These are phyloP conservation scores for Ramalina peruviana DNA, from an alignment of 495 filamentous ascomycete species.

Conservation along the genomic window DNA sequence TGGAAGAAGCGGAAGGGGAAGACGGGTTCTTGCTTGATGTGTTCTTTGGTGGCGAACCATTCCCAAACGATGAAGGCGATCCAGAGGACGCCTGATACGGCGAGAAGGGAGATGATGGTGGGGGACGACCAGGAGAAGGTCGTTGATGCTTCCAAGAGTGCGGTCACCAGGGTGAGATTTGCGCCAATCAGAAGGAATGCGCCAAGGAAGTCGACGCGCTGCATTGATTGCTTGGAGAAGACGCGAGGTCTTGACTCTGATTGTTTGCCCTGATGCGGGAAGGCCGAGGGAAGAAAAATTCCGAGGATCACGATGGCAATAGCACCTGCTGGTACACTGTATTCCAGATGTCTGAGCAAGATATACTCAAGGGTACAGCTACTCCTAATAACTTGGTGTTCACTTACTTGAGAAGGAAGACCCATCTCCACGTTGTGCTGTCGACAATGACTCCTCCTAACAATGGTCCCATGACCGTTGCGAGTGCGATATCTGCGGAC, in stretches of 20 bases:
- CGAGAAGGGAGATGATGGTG: conserved; percentile 25
- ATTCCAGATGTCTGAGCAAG: too few species aligned
- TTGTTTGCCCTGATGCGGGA: conserved; percentile 3
- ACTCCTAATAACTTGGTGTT: neutral
- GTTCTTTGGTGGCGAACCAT: conserved; percentile 15
- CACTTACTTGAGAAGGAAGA: conserved; percentile 18
- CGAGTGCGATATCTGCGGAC: conserved; percentile 18
- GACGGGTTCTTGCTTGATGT: conserved; percentile 12
- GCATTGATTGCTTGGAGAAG: neutral
- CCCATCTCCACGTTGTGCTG: conserved; percentile 28
- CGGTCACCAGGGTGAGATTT: conserved; percentile 38
- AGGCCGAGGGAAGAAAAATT: conserved; percentile 16
- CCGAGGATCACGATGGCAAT: conserved; percentile 29
- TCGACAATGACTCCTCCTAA: conserved; percentile 27
- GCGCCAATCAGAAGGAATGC: conserved; percentile 33
- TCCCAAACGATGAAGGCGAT: conserved; percentile 21
- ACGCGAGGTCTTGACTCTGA: neutral
- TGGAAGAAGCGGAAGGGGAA: conserved; percentile 15
- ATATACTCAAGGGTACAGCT: too few species aligned
- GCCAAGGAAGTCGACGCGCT: conserved; percentile 36
- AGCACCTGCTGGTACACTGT: conserved; percentile 26
- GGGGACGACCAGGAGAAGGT: conserved; percentile 25
- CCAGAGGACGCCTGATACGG: conserved; percentile 17
- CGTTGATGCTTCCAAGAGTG: conserved; percentile 40
- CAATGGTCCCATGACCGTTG: conserved; percentile 25